Evolutionary conservation across 2,329 filamentous ascomycete species (phyloP).

Genomic region (Orbilia ellipsospora): DNA sequence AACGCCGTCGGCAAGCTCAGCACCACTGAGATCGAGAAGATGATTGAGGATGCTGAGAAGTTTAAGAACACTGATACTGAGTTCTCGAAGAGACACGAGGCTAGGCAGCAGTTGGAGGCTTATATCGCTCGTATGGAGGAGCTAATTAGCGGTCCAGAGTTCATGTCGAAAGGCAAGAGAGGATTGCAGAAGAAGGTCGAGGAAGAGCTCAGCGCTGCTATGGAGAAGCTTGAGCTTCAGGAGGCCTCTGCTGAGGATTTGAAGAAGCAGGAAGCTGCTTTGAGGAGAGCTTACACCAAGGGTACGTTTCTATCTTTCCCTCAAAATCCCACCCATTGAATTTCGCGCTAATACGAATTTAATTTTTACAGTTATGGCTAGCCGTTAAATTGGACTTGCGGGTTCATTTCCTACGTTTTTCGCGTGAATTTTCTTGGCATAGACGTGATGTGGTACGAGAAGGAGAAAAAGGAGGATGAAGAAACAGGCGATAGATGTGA

Average conservation of each 20-base stretch:
- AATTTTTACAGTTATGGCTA: slow-evolving; percentile 28
- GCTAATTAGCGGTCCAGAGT: slow-evolving; percentile 94
- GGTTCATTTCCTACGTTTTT: too few relatives aligned
- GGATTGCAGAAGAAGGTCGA: slow-evolving; percentile 99
- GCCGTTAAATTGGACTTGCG: slow-evolving; percentile 19
- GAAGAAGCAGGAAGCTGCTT: slow-evolving; percentile 99
- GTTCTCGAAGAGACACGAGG: slow-evolving; percentile 99
- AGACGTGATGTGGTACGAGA: slow-evolving; percentile 9
- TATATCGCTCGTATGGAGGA: slow-evolving; percentile 99
- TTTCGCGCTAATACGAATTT: neutral
- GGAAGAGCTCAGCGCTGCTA: slow-evolving; percentile 93
- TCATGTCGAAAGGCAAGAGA: slow-evolving; percentile 97
- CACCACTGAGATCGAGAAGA: slow-evolving; percentile 92
- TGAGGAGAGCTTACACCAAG: slow-evolving; percentile 99
- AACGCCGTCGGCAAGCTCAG: slow-evolving; percentile 99
- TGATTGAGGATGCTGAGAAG: slow-evolving; percentile 94
- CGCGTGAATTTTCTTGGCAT: slow-evolving; percentile 5
- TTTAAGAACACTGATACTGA: slow-evolving; percentile 99
- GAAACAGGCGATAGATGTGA: neutral
- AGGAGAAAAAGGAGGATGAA: neutral
- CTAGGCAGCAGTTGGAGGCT: slow-evolving; percentile 97
- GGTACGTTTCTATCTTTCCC: slow-evolving; percentile 70
- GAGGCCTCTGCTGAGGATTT: slow-evolving; percentile 91
- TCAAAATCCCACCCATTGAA: neutral
- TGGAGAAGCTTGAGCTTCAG: slow-evolving; percentile 96